Percentiles rank a stretch among this genome's conserved stretches.
phyloP scores from a whole-genome alignment of 805 yeast genomes.

The Nakazawaea anatomiae region DNA sequence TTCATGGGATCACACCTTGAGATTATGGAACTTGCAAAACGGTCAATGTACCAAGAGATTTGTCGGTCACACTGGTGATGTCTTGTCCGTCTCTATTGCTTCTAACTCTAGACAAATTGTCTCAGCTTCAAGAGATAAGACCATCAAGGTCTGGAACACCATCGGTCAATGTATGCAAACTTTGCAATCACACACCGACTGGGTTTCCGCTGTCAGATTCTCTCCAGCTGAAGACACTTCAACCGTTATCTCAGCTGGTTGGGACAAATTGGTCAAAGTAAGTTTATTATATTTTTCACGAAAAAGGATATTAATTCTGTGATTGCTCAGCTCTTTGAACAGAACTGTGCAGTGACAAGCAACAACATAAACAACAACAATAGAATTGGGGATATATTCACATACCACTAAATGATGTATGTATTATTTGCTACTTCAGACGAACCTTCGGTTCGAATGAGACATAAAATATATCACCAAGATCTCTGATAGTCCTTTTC shows the following conservation, averaged over 20 bases:
- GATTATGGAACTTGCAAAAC: constrained; percentile 95
- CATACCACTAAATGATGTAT: constrained; percentile 55
- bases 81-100: constrained; percentile 93
- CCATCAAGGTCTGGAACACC: constrained; percentile 99
- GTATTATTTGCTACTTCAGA: constrained; percentile 99
- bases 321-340: no score
- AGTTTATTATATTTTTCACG: constrained; percentile 33
- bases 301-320: not conserved
- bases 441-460: constrained; percentile 77
- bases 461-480: constrained; percentile 93
- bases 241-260: constrained; percentile 93
- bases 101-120: constrained; percentile 96
- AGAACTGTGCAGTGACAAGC: no score
- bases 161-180: constrained; percentile 95
- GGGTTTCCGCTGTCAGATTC: constrained; percentile 98
- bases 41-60: constrained; percentile 94
- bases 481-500: constrained; percentile 79
- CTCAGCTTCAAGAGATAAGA: constrained; percentile 98
- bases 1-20: constrained; percentile 99
- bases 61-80: constrained; percentile 98
- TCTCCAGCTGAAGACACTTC: constrained; percentile 74
- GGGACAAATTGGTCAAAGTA: constrained; percentile 99
- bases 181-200: constrained; percentile 94
- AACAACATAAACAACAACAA: no score
- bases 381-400: not conserved